These are phyloP conservation scores for Arthromyces matolae DNA, from an alignment of 768 basidiomycete genomes.

Conservation along the genomic window DNA sequence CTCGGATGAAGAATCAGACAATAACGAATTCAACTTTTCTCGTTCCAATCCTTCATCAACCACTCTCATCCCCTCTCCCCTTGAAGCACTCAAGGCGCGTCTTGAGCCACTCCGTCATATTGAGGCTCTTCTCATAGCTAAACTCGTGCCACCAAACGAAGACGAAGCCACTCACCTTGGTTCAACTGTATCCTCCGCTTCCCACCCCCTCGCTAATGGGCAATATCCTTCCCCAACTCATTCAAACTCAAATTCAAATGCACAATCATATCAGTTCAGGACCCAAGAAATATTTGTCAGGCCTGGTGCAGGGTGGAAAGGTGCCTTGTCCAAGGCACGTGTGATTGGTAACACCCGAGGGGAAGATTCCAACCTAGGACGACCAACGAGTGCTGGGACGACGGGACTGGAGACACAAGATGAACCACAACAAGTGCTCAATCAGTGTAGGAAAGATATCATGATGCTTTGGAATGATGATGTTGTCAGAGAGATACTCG, in stretches of 20 bases:
- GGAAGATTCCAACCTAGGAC: no score
- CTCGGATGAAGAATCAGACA: slow-evolving; percentile 23
- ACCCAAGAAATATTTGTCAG: slow-evolving; percentile 58
- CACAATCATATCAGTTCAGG: slow-evolving; percentile 26
- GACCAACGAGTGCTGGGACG: slow-evolving; percentile 43
- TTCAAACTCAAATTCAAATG: no score
- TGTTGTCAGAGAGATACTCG: slow-evolving; percentile 51
- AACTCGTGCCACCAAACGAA: slow-evolving; percentile 65
- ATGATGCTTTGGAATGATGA: slow-evolving; percentile 64
- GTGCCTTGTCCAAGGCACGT: slow-evolving; percentile 45
- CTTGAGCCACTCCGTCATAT: slow-evolving; percentile 67
- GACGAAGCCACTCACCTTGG: slow-evolving; percentile 47
- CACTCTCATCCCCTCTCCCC: slow-evolving; percentile 26
- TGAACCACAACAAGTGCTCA: slow-evolving; percentile 57
- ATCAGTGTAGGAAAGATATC: slow-evolving; percentile 63
- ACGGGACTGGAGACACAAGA: slow-evolving; percentile 46
- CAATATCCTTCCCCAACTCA: no score
- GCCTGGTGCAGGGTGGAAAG: slow-evolving; percentile 66
- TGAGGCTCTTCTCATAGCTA: slow-evolving; percentile 65
- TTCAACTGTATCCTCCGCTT: slow-evolving; percentile 16
- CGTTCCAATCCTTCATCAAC: slow-evolving; percentile 23
- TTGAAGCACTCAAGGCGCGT: slow-evolving; percentile 59
- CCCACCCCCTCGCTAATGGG: slow-evolving; percentile 4
- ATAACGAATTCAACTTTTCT: slow-evolving; percentile 22
- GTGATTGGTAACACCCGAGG: slow-evolving; percentile 30